Conservation (phyloP, 2,329 filamentous ascomycete genomes). For the Fusarium sp. region DNA sequence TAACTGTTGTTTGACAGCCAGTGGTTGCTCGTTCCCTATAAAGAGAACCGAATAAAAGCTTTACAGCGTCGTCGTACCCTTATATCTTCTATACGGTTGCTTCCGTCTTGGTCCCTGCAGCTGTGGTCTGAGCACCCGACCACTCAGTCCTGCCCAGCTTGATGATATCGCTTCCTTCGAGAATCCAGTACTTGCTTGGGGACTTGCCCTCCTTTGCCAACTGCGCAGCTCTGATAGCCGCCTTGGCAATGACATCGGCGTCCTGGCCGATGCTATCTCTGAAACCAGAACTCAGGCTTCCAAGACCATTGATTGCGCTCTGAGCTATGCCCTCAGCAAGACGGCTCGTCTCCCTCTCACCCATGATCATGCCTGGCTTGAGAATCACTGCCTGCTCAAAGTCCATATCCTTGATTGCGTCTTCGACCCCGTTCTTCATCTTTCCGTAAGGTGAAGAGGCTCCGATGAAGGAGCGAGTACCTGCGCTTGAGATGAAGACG, state of each 20-base stretch:
- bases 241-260: conserved; percentile 75
- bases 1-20: neutral
- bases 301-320: conserved; percentile 66
- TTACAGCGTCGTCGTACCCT: neutral
- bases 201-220: conserved; percentile 69
- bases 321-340: conserved; percentile 68
- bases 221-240: conserved; percentile 70
- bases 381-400: conserved; percentile 84
- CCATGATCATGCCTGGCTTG: conserved; percentile 80
- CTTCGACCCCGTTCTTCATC: conserved; percentile 93
- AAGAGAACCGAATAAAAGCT: neutral
- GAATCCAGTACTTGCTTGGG: conserved; percentile 69
- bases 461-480: conserved; percentile 56
- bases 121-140: conserved; percentile 50
- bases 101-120: conserved; percentile 20
- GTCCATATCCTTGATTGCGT: conserved; percentile 74
- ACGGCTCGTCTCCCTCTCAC: conserved; percentile 72
- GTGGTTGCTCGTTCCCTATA: neutral
- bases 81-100: neutral
- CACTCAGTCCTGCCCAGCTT: conserved; percentile 71
- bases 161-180: conserved; percentile 73
- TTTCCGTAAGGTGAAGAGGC: conserved; percentile 63
- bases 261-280: conserved; percentile 80
- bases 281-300: conserved; percentile 63
- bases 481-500: conserved; percentile 76